Evolutionary conservation across 2,329 filamentous ascomycete species (phyloP), one percentile per base, ranked within the genome.

Genomic region (Trichoderma sp.): DNA sequence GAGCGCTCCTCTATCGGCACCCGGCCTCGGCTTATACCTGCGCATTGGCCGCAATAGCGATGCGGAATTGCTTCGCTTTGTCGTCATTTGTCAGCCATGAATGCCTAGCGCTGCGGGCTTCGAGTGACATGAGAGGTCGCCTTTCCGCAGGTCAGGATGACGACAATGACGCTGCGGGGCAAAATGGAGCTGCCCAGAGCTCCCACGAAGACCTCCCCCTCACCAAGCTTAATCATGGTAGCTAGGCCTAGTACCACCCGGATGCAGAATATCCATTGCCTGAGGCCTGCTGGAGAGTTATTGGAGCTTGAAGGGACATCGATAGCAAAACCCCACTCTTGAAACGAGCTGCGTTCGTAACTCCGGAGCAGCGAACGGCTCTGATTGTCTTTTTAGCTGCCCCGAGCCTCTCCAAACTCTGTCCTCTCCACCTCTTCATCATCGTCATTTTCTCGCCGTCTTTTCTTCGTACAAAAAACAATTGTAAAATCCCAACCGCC

Each of bases 401-500:
- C 56, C 60, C 43, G 47, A 58, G 58, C 52, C 68, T 62, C 53
- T 61, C 31, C 60, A 68, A 70, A 70, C 68, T 69, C 69, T 64
- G 29, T 60, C 70, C 67, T 62, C 66, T 66, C 70, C 61, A 55
- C 65, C 69, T 62, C 68, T 67, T 70, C 71, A 57, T 59, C 70
- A 49, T 69, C 71, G 61, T 53, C 65, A 72, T 37, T 35, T 35
- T 35, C 71, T 31, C 37, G 27, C 57, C 33, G 52, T 63, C 49
- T 59, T 40, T 27, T 69, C 24, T 14, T 69, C 47, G 43, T 58
- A 68, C 61, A 68, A 72, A 43, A 75, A 75, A 75, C 70, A 71
- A 62, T 60, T 70, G 43, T 40, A 79, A 76, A 77, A 74, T 10
- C 78, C 83, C 85, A 49, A 76, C 84, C 85, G 84, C 85, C 91